Conservation (phyloP, 192 early-diverging fungal species). For the Bifiguratus adelaidae region DNA sequence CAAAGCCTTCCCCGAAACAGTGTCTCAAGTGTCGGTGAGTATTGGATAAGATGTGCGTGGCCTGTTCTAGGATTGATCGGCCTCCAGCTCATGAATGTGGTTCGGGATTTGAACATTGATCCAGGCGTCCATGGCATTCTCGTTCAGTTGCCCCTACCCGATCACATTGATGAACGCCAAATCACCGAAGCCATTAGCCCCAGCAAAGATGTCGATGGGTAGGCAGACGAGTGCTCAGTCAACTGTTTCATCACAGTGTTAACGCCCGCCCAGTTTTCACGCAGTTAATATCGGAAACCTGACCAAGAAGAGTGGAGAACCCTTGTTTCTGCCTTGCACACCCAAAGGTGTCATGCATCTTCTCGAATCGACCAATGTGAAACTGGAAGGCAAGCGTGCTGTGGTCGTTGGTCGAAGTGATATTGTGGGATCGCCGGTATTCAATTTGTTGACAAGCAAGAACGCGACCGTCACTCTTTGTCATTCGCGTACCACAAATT, state of each 20-base stretch:
- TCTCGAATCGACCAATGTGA: slow-evolving; percentile 49
- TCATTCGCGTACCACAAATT: slow-evolving; percentile 73
- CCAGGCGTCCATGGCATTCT: slow-evolving; percentile 83
- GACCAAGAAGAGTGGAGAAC: slow-evolving; percentile 66
- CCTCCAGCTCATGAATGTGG: slow-evolving; percentile 45
- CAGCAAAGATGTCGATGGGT: slow-evolving; percentile 97
- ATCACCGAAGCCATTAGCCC: slow-evolving; percentile 80
- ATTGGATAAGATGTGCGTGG: neutral
- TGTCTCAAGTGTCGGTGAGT: slow-evolving; percentile 54
- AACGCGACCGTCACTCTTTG: slow-evolving; percentile 94
- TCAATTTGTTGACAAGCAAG: slow-evolving; percentile 64
- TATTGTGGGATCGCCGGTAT: slow-evolving; percentile 89
- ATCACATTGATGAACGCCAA: slow-evolving; percentile 66
- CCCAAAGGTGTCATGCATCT: slow-evolving; percentile 89
- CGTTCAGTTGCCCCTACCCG: slow-evolving; percentile 90
- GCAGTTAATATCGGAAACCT: slow-evolving; percentile 87
- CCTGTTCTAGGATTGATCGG: neutral
- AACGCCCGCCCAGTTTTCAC: slow-evolving; percentile 57
- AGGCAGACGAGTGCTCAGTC: slow-evolving; percentile 3
- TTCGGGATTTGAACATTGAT: slow-evolving; percentile 73
- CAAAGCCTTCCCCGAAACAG: slow-evolving; percentile 48
- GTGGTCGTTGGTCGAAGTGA: slow-evolving; percentile 97
- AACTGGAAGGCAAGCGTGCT: slow-evolving; percentile 74
- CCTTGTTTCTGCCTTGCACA: slow-evolving; percentile 93
- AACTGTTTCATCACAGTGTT: neutral